Base-by-base conservation (phyloP, 2,329 filamentous ascomycete genomes). In the Pestalotiopsis sp. region DNA sequence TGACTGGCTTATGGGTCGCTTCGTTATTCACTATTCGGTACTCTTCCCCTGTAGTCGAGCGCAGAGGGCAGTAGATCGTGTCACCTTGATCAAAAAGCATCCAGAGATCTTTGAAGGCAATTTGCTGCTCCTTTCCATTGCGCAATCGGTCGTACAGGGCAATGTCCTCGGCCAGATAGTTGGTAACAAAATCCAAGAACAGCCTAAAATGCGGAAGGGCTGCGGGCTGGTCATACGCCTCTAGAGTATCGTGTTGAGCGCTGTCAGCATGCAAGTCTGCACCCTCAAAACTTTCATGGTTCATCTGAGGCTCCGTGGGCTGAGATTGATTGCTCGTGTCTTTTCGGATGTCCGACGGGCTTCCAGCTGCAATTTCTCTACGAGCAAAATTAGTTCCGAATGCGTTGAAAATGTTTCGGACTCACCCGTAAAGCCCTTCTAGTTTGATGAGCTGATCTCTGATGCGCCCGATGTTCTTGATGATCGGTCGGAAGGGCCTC, bases 351-450 rank as follows among this genome's bases (percentile, higher is more conserved):
- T 7, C 12, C 39, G 39, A 45, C 1, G 39, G 2, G 12, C 17
- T n/a, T 49, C 7, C 13, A 49, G 17, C 3, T n/a, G 0, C 17
- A 20, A n/a, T 17, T n/a, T 49, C 45, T 3, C 45, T 49, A 5
- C 0, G 45, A 6, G 2, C 1, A 49, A 49, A 2, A 6, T 20
- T n/a, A 49, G 45, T 17, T 7, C 14, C 6, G 13, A 2, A 14
- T 14, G 12, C 17, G 39, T n/a, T 14, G 1, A 20, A n/a, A n/a
- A 9, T 7, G 0, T 49, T 1, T 20, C 0, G 7, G 4, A 20
- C 45, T 49, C 17, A 49, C 45, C 45, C 17, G 9, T 49, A 7
- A 20, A 49, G 45, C 1, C 17, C 45, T 9, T 49, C 45, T n/a
- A 49, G 1, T 49, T n/a, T 49, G 2, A 17, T 4, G 0, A 49